Base-by-base conservation (phyloP, 371 early-diverging fungal genomes). In the Actinomortierella ambigua region DNA sequence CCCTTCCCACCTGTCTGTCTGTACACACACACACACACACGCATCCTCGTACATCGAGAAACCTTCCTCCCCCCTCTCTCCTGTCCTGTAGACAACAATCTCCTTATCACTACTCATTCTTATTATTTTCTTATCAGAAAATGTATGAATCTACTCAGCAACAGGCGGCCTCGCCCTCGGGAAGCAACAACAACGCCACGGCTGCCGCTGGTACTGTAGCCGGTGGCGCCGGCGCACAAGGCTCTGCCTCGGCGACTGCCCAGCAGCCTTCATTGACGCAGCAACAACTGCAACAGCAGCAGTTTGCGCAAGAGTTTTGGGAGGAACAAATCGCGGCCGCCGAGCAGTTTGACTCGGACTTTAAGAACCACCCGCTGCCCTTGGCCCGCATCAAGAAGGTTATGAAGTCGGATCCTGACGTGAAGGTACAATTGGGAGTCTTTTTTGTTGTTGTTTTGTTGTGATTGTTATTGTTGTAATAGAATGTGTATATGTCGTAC, bases 351-450 rank as follows among this genome's bases (percentile, higher is more conserved):
- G 63, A 77, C 55, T 81, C 81, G 24, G 93, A 93, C 75, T 93
- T 92, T 77, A 96, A 94, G 82, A 81, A 81, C 59, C 90, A 96
- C 57, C 80, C 84, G 40, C 76, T 97, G 66, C 98, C 98, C 6
- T 71, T 97, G 54, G 97, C 98, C 23, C 73, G 98, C 23, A 94
- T 97, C 69, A 97, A 97, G 68, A 92, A 95, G 70, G 92, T 97
- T 40, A 97, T 97, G 97, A 98, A 97, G 79, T 86, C 90, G 20
- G 98, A 97, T 69, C 94, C 93, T 42, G 95, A 95, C 47, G 94
- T 94, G 20, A 93, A 92, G 83, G 86, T 88, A 60, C 64, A 47
- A 27, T n/a, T n/a, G n/a, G n/a, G n/a, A n/a, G n/a, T n/a, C n/a
- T n/a, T n/a, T n/a, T n/a, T n/a, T n/a, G n/a, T n/a, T n/a, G n/a